Conservation (phyloP, 2,329 filamentous ascomycete species). For the Alternaria tenuissima region DNA sequence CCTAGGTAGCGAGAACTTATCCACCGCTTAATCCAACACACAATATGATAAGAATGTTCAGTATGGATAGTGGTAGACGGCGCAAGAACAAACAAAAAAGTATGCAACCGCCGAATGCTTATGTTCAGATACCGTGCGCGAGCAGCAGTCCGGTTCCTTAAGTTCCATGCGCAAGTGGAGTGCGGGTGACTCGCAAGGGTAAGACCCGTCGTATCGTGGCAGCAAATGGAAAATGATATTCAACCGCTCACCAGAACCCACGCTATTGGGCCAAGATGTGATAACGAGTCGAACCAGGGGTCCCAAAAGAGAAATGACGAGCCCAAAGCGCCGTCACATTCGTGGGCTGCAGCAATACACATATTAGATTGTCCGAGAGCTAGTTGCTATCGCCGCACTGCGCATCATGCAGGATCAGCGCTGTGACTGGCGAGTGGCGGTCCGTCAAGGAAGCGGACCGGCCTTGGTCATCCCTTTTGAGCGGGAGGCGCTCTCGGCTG, state of each 20-base stretch:
- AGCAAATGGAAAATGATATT: slow-evolving; percentile 48
- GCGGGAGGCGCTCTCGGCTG: slow-evolving; percentile 47
- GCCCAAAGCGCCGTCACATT: slow-evolving; percentile 39
- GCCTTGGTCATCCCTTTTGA: slow-evolving; percentile 29
- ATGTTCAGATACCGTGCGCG: slow-evolving; percentile 38
- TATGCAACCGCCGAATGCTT: slow-evolving; percentile 12
- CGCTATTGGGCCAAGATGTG: slow-evolving; percentile 53
- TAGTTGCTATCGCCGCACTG: slow-evolving; percentile 22
- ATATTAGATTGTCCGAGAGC: slow-evolving; percentile 27
- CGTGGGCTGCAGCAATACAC: slow-evolving; percentile 34
- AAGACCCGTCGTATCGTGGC: slow-evolving; percentile 36
- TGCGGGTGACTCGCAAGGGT: slow-evolving; percentile 44
- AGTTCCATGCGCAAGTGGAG: slow-evolving; percentile 42
- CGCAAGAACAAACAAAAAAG: slow-evolving; percentile 11
- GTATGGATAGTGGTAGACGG: slow-evolving; percentile 18
- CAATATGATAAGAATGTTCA: slow-evolving; percentile 15
- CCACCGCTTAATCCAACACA: slow-evolving; percentile 30
- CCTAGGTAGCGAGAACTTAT: slow-evolving; percentile 32
- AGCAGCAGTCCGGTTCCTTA: slow-evolving; percentile 43
- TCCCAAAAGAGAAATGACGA: slow-evolving; percentile 31
- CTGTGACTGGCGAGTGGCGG: slow-evolving; percentile 39
- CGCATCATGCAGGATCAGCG: slow-evolving; percentile 31
- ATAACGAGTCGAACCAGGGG: slow-evolving; percentile 41
- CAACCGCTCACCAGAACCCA: slow-evolving; percentile 45
- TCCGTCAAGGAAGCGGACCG: slow-evolving; percentile 33